Percentiles rank a stretch among this genome's conserved stretches.
phyloP scores from a whole-genome alignment of 1,284 basidiomycete species.

The Earliella scabrosa region DNA sequence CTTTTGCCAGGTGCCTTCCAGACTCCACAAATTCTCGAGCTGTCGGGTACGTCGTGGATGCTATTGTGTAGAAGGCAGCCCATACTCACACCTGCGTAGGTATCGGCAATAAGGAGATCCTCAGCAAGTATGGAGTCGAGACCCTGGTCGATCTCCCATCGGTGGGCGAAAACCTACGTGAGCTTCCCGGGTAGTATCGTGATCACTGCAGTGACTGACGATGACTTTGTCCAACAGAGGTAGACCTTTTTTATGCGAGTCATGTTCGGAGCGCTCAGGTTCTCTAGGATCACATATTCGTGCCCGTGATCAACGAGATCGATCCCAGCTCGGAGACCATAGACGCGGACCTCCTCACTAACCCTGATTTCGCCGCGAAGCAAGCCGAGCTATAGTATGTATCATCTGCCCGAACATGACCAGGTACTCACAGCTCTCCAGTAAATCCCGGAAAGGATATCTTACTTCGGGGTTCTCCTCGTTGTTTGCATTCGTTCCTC shows the following conservation, averaged over 20 bases:
- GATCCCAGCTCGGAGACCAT: conserved; percentile 9
- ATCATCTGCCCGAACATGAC: neutral
- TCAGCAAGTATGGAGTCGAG: conserved; percentile 44
- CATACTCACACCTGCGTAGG: conserved; percentile 37
- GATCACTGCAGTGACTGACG: conserved; percentile 17
- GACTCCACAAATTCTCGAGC: conserved; percentile 43
- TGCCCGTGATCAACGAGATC: conserved; percentile 7
- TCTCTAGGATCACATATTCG: conserved; percentile 11
- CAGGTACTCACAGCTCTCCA: conserved; percentile 32
- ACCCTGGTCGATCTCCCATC: conserved; percentile 54
- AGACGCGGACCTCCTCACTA: conserved; percentile 7
- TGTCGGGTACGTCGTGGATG: conserved; percentile 39
- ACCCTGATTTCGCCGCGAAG: conserved; percentile 2
- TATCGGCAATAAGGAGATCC: conserved; percentile 35
- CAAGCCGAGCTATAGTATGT: conserved; percentile 13
- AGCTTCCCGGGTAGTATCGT: conserved; percentile 29
- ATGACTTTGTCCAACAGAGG: neutral
- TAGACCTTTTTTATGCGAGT: neutral
- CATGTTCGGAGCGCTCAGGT: neutral
- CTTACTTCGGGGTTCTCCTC: conserved; percentile 2
- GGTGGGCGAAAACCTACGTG: conserved; percentile 60
- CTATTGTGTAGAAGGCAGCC: conserved; percentile 23
- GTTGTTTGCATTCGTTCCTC: conserved; percentile 5
- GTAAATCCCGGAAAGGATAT: conserved; percentile 20
- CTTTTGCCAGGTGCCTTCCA: conserved; percentile 25